Evolutionary conservation across 2,329 filamentous ascomycete genomes (phyloP).

Genomic region (Aspergillus alliaceus): DNA sequence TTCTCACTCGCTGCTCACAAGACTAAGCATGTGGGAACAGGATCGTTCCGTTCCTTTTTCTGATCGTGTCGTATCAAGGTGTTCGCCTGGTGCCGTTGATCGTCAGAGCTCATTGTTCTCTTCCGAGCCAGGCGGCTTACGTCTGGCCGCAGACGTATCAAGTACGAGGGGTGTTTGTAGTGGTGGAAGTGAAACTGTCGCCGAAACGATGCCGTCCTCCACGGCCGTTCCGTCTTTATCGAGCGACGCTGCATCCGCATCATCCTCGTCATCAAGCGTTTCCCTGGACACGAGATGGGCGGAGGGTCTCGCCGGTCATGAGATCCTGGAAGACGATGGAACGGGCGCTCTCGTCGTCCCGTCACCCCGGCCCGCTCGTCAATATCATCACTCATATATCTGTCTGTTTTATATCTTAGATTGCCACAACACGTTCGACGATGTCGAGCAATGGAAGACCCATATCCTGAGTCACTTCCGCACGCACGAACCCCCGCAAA

Average conservation of each 20-base stretch:
- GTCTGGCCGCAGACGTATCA: neutral
- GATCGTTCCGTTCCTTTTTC: constrained; percentile 16
- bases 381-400: constrained; percentile 23
- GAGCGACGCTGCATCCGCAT: constrained; percentile 25
- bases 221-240: constrained; percentile 33
- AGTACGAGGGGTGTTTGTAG: neutral
- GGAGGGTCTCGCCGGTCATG: constrained; percentile 21
- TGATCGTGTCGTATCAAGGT: constrained; percentile 15
- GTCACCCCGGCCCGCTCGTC: constrained; percentile 10
- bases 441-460: constrained; percentile 41
- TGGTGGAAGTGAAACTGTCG: neutral
- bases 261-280: constrained; percentile 28
- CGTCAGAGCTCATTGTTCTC: neutral
- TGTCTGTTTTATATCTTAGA: constrained; percentile 49
- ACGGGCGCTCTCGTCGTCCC: constrained; percentile 30
- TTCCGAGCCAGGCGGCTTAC: neutral
- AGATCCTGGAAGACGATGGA: constrained; percentile 29
- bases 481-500: constrained; percentile 38
- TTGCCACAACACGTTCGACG: constrained; percentile 42
- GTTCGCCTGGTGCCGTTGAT: neutral
- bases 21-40: constrained; percentile 24
- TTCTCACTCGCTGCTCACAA: constrained; percentile 14
- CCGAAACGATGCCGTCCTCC: constrained; percentile 17
- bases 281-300: constrained; percentile 32
- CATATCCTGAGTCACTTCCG: constrained; percentile 49